Base-by-base conservation (phyloP, 495 filamentous ascomycete species). In the Penicillium steckii region DNA sequence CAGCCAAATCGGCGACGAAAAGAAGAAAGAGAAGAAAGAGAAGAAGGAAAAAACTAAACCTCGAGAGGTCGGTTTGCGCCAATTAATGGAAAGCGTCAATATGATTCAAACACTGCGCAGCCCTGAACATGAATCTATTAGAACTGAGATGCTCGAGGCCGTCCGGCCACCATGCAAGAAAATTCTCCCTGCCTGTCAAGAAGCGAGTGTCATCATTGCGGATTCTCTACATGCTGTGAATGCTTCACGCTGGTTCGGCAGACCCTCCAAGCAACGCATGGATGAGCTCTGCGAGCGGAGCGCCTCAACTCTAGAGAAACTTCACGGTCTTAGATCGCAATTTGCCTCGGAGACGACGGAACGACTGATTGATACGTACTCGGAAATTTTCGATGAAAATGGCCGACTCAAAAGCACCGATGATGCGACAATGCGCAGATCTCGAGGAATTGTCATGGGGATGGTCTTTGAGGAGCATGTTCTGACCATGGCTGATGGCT, bases 401-500 rank as follows among this genome's bases (percentile, higher is more conserved):
- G 64, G 64, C 10, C 50, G 44, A 9, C 22, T 66, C 35, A 63
- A 56, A 30, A 13, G 24, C 9, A 30, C 53, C 12, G 62, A 55
- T 3, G 50, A 58, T n/a, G 8, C 24, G 13, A 44, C 55, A 0
- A 44, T 61, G 37, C 47, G 41, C n/a, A 60, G 48, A 46, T 23
- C 61, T 13, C 33, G 51, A 9, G 62, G 48, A 2, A 61, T 70
- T 4, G 45, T 56, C 0, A 15, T 64, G 3, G 59, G 57, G 7
- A 70, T 70, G 67, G 45, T 68, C 8, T 68, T 62, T 43, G 65
- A 70, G 42, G 65, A 68, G 44, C 67, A 68, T 6, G 25, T 70
- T 10, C 52, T 67, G 8, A 50, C 45, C 9, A 58, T 66, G 18
- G 49, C 49, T 4, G 57, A 60, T 10, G 27, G 48, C 17, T 65